phyloP scores from a whole-genome alignment of 2,329 filamentous ascomycete genomes.

The Salinomyces thailandicus region DNA sequence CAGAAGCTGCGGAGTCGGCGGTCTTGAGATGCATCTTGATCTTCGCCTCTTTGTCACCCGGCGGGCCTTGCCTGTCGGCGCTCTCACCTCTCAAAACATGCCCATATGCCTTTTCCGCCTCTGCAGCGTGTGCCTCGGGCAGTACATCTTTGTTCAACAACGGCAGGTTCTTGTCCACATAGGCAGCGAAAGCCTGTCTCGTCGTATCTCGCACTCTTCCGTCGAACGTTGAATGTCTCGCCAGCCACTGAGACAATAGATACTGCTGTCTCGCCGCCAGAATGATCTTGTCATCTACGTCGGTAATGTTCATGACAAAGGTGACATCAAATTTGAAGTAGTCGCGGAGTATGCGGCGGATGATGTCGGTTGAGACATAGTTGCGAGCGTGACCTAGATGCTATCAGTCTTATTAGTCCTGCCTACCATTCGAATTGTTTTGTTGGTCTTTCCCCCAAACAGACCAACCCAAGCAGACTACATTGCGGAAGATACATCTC shows the following conservation, averaged over 20 bases:
- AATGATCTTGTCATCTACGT: conserved; percentile 57
- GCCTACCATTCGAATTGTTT: too few relatives aligned
- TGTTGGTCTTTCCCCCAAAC: background rate
- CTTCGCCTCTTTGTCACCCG: conserved; percentile 74
- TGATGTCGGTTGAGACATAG: conserved; percentile 83
- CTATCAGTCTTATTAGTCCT: conserved; percentile 10
- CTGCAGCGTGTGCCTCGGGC: conserved; percentile 38
- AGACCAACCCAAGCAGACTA: background rate
- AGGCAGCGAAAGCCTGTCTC: conserved; percentile 44
- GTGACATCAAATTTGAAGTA: conserved; percentile 75
- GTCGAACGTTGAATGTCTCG: conserved; percentile 35
- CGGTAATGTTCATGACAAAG: conserved; percentile 91
- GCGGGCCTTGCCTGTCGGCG: conserved; percentile 41
- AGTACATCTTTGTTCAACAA: conserved; percentile 36
- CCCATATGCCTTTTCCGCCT: conserved; percentile 43
- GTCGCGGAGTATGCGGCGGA: conserved; percentile 68
- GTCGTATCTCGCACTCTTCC: conserved; percentile 40
- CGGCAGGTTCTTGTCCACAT: conserved; percentile 58
- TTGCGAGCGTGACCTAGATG: conserved; percentile 79
- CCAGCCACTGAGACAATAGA: conserved; percentile 60
- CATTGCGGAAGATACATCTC: too few relatives aligned
- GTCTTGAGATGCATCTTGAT: conserved; percentile 78
- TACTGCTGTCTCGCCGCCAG: conserved; percentile 63
- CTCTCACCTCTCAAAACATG: conserved; percentile 43
- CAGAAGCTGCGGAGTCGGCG: conserved; percentile 43